Conservation (phyloP, 352 stramenopile genomes). For the Aphanomyces stellatus region DNA sequence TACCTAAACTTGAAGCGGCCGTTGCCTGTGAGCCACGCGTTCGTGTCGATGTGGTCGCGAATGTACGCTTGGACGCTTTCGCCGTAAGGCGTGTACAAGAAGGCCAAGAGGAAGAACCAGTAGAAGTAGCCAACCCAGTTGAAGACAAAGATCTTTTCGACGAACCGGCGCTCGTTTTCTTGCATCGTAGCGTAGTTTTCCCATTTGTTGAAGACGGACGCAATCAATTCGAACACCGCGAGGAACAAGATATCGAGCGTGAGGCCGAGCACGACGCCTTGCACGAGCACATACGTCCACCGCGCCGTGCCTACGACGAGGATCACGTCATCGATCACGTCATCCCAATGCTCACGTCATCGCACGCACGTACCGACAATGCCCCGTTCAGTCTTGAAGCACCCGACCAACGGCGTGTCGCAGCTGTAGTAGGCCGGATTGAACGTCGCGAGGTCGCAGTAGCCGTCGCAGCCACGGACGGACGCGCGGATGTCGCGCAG, state of each 20-base stretch:
- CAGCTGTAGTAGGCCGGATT: constrained; percentile 44
- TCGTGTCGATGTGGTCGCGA: constrained; percentile 31
- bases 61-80: constrained; percentile 37
- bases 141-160: constrained; percentile 62
- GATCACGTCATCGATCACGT: too few relatives aligned
- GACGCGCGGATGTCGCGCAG: constrained; percentile 35
- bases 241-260: constrained; percentile 62
- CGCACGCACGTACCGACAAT: constrained; percentile 23
- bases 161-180: constrained; percentile 38
- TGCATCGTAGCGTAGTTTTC: constrained; percentile 55
- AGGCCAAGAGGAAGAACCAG: constrained; percentile 56
- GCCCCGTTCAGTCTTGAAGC: constrained; percentile 42
- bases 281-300: constrained; percentile 56
- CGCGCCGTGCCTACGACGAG: constrained; percentile 46
- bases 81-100: constrained; percentile 54
- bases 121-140: constrained; percentile 70
- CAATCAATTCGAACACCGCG: constrained; percentile 46
- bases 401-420: constrained; percentile 38
- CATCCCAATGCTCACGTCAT: not conserved
- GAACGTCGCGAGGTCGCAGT: constrained; percentile 36
- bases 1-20: constrained; percentile 33
- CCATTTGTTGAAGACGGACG: constrained; percentile 45
- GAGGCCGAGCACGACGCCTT: constrained; percentile 46
- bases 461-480: constrained; percentile 25
- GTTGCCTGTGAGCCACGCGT: constrained; percentile 32